These are phyloP conservation scores for Penicillium crystallinum DNA, from an alignment of 495 filamentous ascomycete species.

Conservation along the genomic window DNA sequence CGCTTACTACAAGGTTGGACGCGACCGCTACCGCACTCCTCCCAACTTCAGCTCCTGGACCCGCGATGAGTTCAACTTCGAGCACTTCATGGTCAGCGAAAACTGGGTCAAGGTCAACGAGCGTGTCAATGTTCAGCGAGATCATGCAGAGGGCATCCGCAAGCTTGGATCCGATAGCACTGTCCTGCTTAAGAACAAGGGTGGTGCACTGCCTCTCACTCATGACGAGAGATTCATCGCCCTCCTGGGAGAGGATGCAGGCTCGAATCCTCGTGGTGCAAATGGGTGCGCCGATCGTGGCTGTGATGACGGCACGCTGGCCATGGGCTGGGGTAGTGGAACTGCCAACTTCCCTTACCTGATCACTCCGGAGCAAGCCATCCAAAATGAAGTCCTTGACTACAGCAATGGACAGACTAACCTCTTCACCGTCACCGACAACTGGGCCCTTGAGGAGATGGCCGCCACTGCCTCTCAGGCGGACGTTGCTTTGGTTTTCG, in stretches of 20 bases:
- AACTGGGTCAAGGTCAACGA: constrained; percentile 69
- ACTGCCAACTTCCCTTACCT: constrained; percentile 89
- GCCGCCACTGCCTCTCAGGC: constrained; percentile 59
- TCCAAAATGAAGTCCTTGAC: constrained; percentile 62
- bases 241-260: constrained; percentile 85
- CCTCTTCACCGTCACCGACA: constrained; percentile 71
- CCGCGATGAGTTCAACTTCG: constrained; percentile 62
- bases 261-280: constrained; percentile 69
- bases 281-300: constrained; percentile 80
- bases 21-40: constrained; percentile 54
- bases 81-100: constrained; percentile 55
- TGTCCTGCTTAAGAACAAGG: constrained; percentile 83
- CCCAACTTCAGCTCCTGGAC: constrained; percentile 92
- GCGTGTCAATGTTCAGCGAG: constrained; percentile 75
- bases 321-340: constrained; percentile 93
- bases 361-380: constrained; percentile 78
- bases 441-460: constrained; percentile 61
- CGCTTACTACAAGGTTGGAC: constrained; percentile 85
- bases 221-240: constrained; percentile 68
- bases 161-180: constrained; percentile 70
- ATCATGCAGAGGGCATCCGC: constrained; percentile 69
- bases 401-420: constrained; percentile 39
- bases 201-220: constrained; percentile 68
- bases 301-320: constrained; percentile 83
- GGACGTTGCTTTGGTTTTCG: constrained; percentile 77